Percentiles rank a stretch among this genome's conserved stretches.
Evolutionary conservation across 306 rosid genomes (phyloP).

Genomic region (Acmispon strigosus): DNA sequence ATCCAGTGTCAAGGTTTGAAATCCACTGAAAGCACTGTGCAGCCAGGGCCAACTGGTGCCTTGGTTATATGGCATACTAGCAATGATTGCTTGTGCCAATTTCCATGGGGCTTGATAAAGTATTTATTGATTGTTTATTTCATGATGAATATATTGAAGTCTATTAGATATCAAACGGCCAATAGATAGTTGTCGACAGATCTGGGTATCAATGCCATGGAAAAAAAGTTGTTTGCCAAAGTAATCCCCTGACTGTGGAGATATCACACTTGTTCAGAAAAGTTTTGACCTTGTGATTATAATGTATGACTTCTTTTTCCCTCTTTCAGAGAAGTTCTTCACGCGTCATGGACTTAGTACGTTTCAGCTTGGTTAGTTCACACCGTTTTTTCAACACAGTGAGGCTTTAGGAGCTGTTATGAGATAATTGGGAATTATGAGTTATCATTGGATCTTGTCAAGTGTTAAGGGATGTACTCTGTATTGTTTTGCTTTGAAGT

Average conservation of each 20-base stretch:
- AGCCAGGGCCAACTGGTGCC: neutral
- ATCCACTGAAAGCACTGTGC: neutral
- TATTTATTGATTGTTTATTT: neutral
- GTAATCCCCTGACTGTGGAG: neutral
- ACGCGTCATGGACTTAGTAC: neutral
- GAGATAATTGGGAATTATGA: neutral
- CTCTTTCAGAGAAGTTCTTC: neutral
- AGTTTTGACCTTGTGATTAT: neutral
- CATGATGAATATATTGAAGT: neutral
- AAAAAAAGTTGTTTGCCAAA: neutral
- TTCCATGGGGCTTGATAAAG: neutral
- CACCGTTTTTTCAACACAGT: neutral
- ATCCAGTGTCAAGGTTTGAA: neutral
- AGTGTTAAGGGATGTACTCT: neutral
- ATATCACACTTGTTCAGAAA: neutral
- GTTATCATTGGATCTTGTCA: neutral
- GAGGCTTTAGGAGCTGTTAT: conserved; percentile 5
- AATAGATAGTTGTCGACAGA: no score
- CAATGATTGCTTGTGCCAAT: neutral
- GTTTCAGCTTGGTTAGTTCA: neutral
- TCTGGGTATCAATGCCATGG: neutral
- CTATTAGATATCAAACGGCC: neutral
- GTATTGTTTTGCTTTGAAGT: neutral
- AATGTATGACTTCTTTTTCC: neutral
- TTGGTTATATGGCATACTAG: neutral